A percentile compares a stretch with the other conserved stretches of the same genome.
Evolutionary conservation across 2,329 filamentous ascomycete genomes (phyloP).

Genomic region (Bisporella sp.): DNA sequence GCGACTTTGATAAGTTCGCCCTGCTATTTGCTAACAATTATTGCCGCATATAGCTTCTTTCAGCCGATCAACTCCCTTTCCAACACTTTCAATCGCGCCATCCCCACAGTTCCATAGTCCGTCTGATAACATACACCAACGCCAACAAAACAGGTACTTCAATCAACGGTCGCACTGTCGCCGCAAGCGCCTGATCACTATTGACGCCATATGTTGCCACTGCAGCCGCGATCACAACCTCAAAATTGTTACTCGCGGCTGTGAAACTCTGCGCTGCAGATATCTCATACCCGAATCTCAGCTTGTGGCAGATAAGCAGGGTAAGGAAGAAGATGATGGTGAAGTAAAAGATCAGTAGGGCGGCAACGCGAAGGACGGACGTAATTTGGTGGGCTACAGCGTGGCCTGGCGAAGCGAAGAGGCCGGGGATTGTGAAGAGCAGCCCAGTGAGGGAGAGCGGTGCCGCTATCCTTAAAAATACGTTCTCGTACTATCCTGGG

Average conservation of each 20-base stretch:
- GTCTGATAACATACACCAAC: slow-evolving; percentile 68
- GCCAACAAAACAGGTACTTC: slow-evolving; percentile 77
- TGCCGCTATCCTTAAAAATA: slow-evolving; percentile 61
- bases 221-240: slow-evolving; percentile 82
- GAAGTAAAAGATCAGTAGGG: slow-evolving; percentile 79
- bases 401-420: slow-evolving; percentile 75
- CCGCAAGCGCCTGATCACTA: slow-evolving; percentile 73
- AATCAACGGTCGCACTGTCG: slow-evolving; percentile 78
- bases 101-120: slow-evolving; percentile 40
- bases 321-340: slow-evolving; percentile 65
- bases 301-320: slow-evolving; percentile 49
- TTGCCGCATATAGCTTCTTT: too few relatives aligned
- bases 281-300: slow-evolving; percentile 69
- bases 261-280: slow-evolving; percentile 77
- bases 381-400: slow-evolving; percentile 78
- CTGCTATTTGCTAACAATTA: too few relatives aligned
- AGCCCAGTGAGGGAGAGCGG: slow-evolving; percentile 78
- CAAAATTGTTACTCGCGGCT: slow-evolving; percentile 89
- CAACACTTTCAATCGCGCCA: slow-evolving; percentile 9
- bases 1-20: too few relatives aligned
- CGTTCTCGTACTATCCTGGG: slow-evolving; percentile 54
- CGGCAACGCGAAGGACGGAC: slow-evolving; percentile 72
- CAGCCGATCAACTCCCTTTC: too few relatives aligned
- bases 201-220: slow-evolving; percentile 72
- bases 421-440: slow-evolving; percentile 77